Evolutionary conservation across 2,329 filamentous ascomycete genomes (phyloP).

Genomic region (Trichoderma endophyticum): DNA sequence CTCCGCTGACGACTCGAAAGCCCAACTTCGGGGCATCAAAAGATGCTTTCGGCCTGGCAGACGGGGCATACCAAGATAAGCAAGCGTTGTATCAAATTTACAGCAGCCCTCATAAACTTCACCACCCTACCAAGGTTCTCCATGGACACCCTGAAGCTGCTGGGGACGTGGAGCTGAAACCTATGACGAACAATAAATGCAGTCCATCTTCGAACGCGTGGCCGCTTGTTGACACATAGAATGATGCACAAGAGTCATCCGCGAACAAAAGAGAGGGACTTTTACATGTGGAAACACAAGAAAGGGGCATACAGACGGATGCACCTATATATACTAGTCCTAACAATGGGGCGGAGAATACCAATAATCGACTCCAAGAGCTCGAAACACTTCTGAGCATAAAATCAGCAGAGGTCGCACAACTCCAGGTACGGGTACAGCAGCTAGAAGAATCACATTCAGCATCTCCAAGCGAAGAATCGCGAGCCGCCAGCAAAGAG

Average conservation of each 20-base stretch:
- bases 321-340: no score
- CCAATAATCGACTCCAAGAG: constrained; percentile 48
- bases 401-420: constrained; percentile 45
- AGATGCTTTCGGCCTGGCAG: not conserved
- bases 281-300: not conserved
- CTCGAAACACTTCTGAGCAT: constrained; percentile 47
- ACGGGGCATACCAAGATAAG: not conserved
- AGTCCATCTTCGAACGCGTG: not conserved
- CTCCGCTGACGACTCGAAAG: not conserved
- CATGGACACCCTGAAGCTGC: not conserved
- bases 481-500: constrained; percentile 33
- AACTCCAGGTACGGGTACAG: constrained; percentile 46
- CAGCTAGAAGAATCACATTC: constrained; percentile 41
- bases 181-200: not conserved
- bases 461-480: constrained; percentile 38
- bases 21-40: not conserved
- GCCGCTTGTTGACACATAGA: not conserved
- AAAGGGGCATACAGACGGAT: not conserved
- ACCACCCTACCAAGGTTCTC: not conserved
- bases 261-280: no score
- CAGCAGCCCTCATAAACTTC: not conserved
- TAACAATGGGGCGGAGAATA: constrained; percentile 18
- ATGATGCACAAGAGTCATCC: not conserved
- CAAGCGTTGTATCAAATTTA: not conserved
- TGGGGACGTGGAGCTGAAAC: not conserved